Base-by-base conservation (phyloP, 2,329 filamentous ascomycete genomes). In the Apiospora koreana region DNA sequence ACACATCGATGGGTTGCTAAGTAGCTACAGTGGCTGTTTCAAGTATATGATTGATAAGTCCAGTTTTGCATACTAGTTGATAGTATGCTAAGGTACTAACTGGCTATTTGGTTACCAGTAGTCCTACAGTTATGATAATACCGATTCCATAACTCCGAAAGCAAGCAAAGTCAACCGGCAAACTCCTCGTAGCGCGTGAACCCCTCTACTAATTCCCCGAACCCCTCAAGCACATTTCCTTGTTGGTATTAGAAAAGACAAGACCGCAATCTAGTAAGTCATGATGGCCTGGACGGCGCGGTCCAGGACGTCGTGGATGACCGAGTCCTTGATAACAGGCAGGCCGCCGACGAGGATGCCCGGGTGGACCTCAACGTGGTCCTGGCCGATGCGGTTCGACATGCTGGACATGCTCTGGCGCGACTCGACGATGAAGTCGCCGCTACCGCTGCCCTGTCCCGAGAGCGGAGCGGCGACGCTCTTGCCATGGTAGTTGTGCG, bases 331-430 rank as follows among this genome's bases (percentile, higher is more conserved):
- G 12, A 42, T 43, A 38, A 65, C 38, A 25, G 62, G 62, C 12
- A 65, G 5, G 41, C 28, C 62, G 18, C 62, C 62, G 41, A 65
- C 35, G 12, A 21, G n/a, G 38, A 65, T 43, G 62, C 62, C 35
- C 2, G 62, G 62, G 25, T 42, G 38, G 21, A 65, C 41, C 62
- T 41, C 41, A n/a, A 65, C 38, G 3, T 42, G n/a, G 35, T 8
- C 16, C 12, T 25, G n/a, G 41, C 38, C 62, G 25, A 0, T 18
- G 45, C 45, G 62, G 62, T 50, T 46, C 48, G 64, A 69, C 62
- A 67, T 62, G 31, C 68, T 62, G 18, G 68, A 21, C 68, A 69
- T 69, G 45, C 68, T 46, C 68, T 69, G 68, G 18, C 62, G 62
- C 2, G 21, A 25, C 62, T 65, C 62, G 38, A 65, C 41, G 35